These are phyloP conservation scores for Zizania latifolia DNA, from an alignment of 176 grass and related monocot species.

Conservation along the genomic window DNA sequence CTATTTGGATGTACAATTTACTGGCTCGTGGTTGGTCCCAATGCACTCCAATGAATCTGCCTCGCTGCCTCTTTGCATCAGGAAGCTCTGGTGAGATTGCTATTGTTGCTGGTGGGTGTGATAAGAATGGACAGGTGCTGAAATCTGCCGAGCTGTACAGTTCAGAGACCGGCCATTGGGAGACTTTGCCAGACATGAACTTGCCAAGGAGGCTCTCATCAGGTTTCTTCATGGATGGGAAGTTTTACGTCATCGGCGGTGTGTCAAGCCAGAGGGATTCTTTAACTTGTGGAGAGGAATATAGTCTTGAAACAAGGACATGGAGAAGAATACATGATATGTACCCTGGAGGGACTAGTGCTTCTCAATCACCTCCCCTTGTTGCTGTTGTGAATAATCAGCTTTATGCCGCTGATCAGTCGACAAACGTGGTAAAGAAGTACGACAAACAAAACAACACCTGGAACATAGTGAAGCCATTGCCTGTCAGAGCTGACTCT, in stretches of 20 bases:
- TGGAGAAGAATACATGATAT: constrained; percentile 80
- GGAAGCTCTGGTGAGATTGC: constrained; percentile 69
- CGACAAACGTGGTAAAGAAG: constrained; percentile 75
- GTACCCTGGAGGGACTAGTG: constrained; percentile 68
- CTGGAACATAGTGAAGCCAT: constrained; percentile 69
- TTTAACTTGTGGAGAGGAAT: constrained; percentile 89
- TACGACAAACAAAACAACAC: constrained; percentile 80
- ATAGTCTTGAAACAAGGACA: constrained; percentile 57
- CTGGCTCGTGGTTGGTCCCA: constrained; percentile 54
- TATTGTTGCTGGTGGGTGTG: constrained; percentile 79
- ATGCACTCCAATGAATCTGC: constrained; percentile 71
- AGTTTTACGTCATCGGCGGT: constrained; percentile 92
- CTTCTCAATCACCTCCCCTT: constrained; percentile 76
- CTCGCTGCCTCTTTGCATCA: constrained; percentile 75
- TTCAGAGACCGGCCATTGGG: constrained; percentile 65
- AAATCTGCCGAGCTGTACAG: constrained; percentile 81
- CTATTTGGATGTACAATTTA: constrained; percentile 90
- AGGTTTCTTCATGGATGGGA: constrained; percentile 93
- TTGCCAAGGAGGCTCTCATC: constrained; percentile 64
- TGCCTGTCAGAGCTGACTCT: constrained; percentile 85
- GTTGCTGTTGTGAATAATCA: constrained; percentile 92
- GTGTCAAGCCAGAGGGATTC: constrained; percentile 57
- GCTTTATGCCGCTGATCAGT: constrained; percentile 80
- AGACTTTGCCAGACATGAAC: constrained; percentile 74
- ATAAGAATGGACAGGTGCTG: constrained; percentile 53